Evolutionary conservation across 805 yeast genomes (phyloP).

Genomic region (Kuraishia borneana): DNA sequence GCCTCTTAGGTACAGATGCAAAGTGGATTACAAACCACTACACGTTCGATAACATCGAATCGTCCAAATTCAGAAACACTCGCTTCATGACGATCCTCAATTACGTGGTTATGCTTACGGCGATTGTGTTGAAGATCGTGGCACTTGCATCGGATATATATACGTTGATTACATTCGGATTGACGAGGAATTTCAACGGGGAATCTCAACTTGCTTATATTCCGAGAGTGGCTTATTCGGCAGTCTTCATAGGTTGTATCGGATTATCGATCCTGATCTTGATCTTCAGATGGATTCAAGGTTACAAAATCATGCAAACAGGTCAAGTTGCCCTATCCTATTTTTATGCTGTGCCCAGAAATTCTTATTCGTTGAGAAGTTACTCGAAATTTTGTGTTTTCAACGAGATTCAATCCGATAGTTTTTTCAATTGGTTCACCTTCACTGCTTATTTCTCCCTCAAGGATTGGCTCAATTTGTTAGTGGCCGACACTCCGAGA

Average conservation of each 20-base stretch:
- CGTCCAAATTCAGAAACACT: conserved; percentile 33
- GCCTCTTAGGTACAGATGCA: conserved; percentile 3
- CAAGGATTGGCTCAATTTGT: conserved; percentile 43
- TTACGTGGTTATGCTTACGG: conserved; percentile 26
- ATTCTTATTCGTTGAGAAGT: conserved; percentile 40
- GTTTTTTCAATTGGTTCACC: conserved; percentile 55
- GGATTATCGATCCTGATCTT: conserved; percentile 53
- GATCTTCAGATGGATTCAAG: conserved; percentile 46
- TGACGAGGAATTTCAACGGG: conserved; percentile 50
- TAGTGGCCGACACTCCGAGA: conserved; percentile 79
- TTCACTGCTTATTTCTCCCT: conserved; percentile 55
- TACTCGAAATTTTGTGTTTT: conserved; percentile 67
- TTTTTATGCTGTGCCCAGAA: conserved; percentile 52
- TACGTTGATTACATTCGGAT: conserved; percentile 62
- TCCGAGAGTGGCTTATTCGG: conserved; percentile 17
- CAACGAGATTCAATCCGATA: conserved; percentile 55
- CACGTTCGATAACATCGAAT: conserved; percentile 38
- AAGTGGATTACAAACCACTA: conserved; percentile 1
- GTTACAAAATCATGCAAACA: conserved; percentile 44
- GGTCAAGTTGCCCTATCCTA: conserved; percentile 60
- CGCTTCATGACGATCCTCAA: conserved; percentile 29
- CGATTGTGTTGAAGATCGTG: conserved; percentile 37
- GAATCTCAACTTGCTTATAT: conserved; percentile 29
- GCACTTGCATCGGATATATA: conserved; percentile 62
- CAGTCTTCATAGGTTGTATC: conserved; percentile 49